Base-by-base conservation (phyloP, 768 basidiomycete genomes). In the Trametopsis cervina region DNA sequence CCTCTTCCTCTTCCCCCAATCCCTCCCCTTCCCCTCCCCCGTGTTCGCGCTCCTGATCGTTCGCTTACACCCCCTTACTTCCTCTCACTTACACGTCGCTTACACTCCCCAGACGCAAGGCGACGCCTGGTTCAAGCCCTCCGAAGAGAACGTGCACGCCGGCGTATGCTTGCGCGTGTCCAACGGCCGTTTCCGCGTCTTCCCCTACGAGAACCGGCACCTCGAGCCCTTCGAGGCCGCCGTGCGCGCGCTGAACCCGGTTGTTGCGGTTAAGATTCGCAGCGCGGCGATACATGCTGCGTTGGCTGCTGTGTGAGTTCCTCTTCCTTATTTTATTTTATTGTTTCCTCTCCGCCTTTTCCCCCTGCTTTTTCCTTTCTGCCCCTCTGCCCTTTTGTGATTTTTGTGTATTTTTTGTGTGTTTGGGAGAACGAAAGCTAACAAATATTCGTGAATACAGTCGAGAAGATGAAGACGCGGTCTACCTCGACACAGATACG, bases 51-150 rank as follows among this genome's bases (percentile, higher is more conserved):
- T 9, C 17, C 12, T 22, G 17, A 38, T 38, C 3, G 22, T 43
- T 27, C n/a, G n/a, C n/a, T n/a, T n/a, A n/a, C n/a, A n/a, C n/a
- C n/a, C n/a, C n/a, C n/a, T n/a, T n/a, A n/a, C n/a, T n/a, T n/a
- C n/a, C n/a, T n/a, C n/a, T n/a, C 7, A 33, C 29, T 33, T 7
- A 33, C 29, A 7, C 29, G 7, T 15, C 29, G 7, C 29, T 15
- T 15, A 15, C 29, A 7, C 9, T 15, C 29, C 66, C 20, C 68
- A 88, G 84, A 89, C 87, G 0, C 84, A 87, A 60, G 80, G 82
- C 2, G 85, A 88, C 50, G 82, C 87, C 5, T 89, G 87, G 87
- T 89, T 89, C 65, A 89, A 88, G 58, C 86, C 86, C 3, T 78
- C 85, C 0, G 83, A 87, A 57, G 87, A 90, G 65, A 89, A 87